Base-by-base conservation (phyloP, 345 rosid genomes). In the Syzygium grande region DNA sequence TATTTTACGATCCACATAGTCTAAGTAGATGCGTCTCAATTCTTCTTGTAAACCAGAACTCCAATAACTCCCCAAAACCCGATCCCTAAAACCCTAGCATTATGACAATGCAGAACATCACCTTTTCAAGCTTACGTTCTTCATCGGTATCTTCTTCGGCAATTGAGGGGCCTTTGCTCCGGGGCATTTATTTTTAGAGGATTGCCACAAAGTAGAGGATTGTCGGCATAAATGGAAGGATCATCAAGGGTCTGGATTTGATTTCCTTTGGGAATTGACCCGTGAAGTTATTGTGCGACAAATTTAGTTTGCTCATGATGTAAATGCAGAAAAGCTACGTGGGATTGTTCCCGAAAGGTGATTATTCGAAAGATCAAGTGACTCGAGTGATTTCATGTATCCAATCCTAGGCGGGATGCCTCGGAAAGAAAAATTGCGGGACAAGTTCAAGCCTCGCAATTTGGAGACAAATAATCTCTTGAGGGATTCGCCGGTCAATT, bases 31-130 rank as follows among this genome's bases (percentile, higher is more conserved):
- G 8, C 4, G 22, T 78, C 89, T 88, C 87, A 85, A 30, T 53
- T 52, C 78, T 77, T 88, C 41, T 88, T 85, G 85, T 85, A 46
- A 27, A 77, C 51, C 87, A 88, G 30, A 85, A 51, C 55, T 55
- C 87, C 89, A 43, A 54, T 27, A 6, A 88, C 87, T 51, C 78
- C 87, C 89, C 89, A 88, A 46, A 88, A 85, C 52, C 89, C 85
- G 16, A 27, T 68, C 29, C 11, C 84, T n/a, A n/a, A 49, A 68
- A 85, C 23, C 89, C 85, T 2, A 53, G 51, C 78, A 73, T 14
- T 23, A 43, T 15, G 29, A 38, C 49, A 11, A 46, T 29, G n/a
- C 58, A 68, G 10, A 88, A 68, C 55, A 41, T 29, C 11, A 6
- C n/a, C 55, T 85, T 85, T 8, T 88, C 89, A 78, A 30, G 0